These are phyloP conservation scores for Euryodendron excelsum DNA, from an alignment of 148 eudicot species.

Conservation along the genomic window DNA sequence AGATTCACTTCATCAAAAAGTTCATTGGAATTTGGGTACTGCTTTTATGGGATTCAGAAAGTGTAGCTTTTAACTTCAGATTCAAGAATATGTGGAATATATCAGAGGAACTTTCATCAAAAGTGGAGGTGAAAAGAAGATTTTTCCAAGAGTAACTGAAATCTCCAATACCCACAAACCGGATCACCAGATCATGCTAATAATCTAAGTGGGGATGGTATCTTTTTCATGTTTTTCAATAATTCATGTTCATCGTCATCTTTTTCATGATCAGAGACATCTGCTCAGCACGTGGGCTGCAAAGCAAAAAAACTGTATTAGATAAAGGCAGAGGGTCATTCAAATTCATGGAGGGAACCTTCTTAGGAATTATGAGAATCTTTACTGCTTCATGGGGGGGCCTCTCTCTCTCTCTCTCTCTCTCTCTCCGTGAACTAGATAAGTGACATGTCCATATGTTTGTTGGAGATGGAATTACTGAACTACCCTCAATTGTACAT, in stretches of 20 bases:
- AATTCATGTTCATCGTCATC: neutral
- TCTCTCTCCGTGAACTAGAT: neutral
- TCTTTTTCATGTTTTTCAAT: neutral
- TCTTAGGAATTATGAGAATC: slow-evolving; percentile 1
- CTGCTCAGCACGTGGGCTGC: slow-evolving; percentile 15
- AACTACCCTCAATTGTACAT: neutral
- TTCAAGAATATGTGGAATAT: neutral
- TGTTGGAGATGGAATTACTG: slow-evolving; percentile 3
- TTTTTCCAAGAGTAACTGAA: neutral
- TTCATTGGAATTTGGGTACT: neutral
- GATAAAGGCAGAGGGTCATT: slow-evolving; percentile 1
- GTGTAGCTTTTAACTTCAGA: neutral
- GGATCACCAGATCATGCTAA: neutral
- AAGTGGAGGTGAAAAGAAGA: neutral
- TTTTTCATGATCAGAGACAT: neutral
- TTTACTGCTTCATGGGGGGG: slow-evolving; percentile 19
- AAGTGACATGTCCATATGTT: neutral
- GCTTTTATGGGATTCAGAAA: neutral
- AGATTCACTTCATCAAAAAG: slow-evolving; percentile 6
- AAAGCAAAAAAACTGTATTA: neutral
- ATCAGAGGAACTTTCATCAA: neutral
- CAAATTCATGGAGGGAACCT: slow-evolving; percentile 15
- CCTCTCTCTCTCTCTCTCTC: neutral
- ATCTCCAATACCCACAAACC: neutral
- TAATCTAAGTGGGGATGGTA: neutral